Conservation (phyloP, 2,329 filamentous ascomycete genomes). For the Claviceps monticola region DNA sequence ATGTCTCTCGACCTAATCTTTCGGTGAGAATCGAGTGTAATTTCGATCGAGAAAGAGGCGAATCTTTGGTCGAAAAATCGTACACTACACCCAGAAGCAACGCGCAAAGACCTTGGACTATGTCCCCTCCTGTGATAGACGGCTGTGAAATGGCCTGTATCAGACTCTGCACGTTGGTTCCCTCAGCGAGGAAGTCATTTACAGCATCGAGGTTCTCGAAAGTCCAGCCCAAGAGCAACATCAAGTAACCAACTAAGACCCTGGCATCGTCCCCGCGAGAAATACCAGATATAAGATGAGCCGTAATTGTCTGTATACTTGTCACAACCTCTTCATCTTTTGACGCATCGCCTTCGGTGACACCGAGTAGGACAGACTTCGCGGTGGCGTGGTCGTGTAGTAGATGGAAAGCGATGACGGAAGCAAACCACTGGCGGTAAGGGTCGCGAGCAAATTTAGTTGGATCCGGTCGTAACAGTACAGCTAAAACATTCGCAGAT, state of each 20-base stretch:
- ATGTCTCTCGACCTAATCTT: conserved; percentile 72
- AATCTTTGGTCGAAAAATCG: conserved; percentile 96
- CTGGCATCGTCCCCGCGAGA: conserved; percentile 65
- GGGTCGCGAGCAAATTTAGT: conserved; percentile 56
- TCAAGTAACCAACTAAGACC: conserved; percentile 72
- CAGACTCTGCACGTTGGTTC: conserved; percentile 78
- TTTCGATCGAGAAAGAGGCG: conserved; percentile 68
- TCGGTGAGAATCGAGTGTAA: conserved; percentile 66
- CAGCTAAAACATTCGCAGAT: conserved; percentile 76
- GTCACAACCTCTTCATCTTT: conserved; percentile 92
- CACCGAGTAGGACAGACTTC: conserved; percentile 64
- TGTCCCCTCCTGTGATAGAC: conserved; percentile 39
- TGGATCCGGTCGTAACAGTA: conserved; percentile 55
- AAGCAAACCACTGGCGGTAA: conserved; percentile 81
- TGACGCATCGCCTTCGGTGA: conserved; percentile 79
- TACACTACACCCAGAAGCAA: conserved; percentile 80
- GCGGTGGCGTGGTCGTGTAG: conserved; percentile 67
- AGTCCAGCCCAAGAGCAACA: conserved; percentile 78
- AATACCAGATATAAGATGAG: conserved; percentile 71
- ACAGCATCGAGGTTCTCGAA: conserved; percentile 87
- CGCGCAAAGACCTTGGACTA: conserved; percentile 72
- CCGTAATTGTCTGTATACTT: conserved; percentile 75
- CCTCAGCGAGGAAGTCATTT: conserved; percentile 84
- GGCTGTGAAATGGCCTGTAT: conserved; percentile 58
- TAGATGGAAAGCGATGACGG: conserved; percentile 74